phyloP scores from a whole-genome alignment of 2,329 filamentous ascomycete genomes.

The Ophiobolus disseminans region DNA sequence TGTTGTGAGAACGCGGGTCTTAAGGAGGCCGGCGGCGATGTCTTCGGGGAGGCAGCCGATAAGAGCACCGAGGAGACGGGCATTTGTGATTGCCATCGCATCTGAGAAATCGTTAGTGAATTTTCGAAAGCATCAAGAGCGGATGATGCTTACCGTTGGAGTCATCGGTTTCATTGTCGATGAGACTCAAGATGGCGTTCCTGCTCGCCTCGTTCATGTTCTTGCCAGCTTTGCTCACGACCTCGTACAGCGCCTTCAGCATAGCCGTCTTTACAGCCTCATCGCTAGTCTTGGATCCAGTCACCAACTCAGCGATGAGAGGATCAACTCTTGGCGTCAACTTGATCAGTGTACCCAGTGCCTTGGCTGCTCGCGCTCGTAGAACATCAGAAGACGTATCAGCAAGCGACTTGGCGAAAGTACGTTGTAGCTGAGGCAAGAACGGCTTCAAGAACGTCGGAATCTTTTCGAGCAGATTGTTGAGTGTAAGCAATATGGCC shows the following conservation, averaged over 20 bases:
- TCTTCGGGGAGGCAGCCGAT: conserved; percentile 84
- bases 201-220: conserved; percentile 95
- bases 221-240: conserved; percentile 89
- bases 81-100: conserved; percentile 85
- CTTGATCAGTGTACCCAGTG: conserved; percentile 92
- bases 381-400: conserved; percentile 91
- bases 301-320: conserved; percentile 87
- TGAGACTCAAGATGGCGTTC: conserved; percentile 82
- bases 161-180: conserved; percentile 83
- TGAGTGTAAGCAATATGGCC: conserved; percentile 90
- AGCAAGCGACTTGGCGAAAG: conserved; percentile 93
- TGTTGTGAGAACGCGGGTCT: conserved; percentile 77
- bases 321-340: conserved; percentile 95
- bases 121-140: background rate
- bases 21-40: conserved; percentile 66
- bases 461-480: conserved; percentile 96
- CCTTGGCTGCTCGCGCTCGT: conserved; percentile 87
- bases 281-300: conserved; percentile 92
- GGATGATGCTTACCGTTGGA: conserved; percentile 62
- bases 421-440: conserved; percentile 92
- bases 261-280: conserved; percentile 90
- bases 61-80: conserved; percentile 85
- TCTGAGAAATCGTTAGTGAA: conserved; percentile 46
- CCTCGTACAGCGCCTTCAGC: conserved; percentile 95
- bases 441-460: conserved; percentile 95